Base-by-base conservation (phyloP, 371 early-diverging fungal species). In the Dentiscutata heterogama region DNA sequence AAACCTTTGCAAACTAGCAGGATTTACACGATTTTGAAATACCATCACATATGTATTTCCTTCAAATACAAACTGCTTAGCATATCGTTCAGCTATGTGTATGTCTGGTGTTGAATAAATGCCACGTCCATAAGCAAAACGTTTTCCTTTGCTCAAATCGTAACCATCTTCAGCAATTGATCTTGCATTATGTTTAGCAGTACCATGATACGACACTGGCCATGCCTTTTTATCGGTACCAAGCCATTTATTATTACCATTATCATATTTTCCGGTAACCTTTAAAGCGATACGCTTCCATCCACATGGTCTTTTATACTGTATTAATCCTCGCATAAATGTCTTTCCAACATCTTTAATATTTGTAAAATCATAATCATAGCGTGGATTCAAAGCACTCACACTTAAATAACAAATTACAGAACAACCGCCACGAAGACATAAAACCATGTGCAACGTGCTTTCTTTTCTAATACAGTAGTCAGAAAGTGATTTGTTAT, bases 371-470 rank as follows among this genome's bases (percentile, higher is more conserved):
- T 78, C 78, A 64, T 13, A 78, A 64, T 78, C 25, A 35, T 46
- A 78, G 42, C 25, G 8, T 27, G 78, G 63, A 14, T 78, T 46
- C 25, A 78, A 63, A 46, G 16, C 18, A 64, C 50, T 29, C 11
- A 64, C 25, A 50, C 25, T 22, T 13, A 25, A 77, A 13, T 50
- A 54, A 79, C 71, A 53, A 51, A 25, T 73, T 22, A 51, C 29
- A 72, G 54, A 14, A 87, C 93, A 92, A 95, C 97, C 97, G 94
- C 97, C 92, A 88, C 94, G 91, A 77, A 94, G 92, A 85, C 96
- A 94, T 31, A 97, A 92, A 46, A 96, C 96, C 67, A 96, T 85
- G 87, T 97, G 96, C 14, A 95, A 92, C 25, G 91, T 92, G 71
- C 90, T 90, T 83, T 95, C 97, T 31, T 11, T 68, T n/a, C 35